phyloP scores from a whole-genome alignment of 192 early-diverging fungal genomes.

The Coemansia sp. region DNA sequence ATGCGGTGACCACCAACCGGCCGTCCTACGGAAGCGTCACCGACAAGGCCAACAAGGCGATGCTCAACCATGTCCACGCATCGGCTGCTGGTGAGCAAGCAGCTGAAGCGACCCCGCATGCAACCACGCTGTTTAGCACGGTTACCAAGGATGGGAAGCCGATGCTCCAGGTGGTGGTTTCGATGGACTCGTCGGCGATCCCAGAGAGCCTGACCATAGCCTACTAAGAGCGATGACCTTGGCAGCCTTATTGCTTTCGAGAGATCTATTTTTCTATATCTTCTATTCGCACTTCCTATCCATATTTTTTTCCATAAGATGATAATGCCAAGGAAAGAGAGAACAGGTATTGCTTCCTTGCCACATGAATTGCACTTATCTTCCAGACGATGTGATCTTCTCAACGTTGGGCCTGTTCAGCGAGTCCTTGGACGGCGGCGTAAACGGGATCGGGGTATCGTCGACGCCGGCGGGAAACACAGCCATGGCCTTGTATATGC shows the following conservation, averaged over 20 bases:
- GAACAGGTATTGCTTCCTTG: no score
- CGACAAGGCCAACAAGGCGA: constrained; percentile 12
- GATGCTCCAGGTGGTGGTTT: constrained; percentile 41
- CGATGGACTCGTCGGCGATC: constrained; percentile 17
- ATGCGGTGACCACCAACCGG: constrained; percentile 25
- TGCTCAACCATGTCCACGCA: constrained; percentile 10
- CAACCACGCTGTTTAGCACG: constrained; percentile 27
- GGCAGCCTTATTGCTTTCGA: background rate
- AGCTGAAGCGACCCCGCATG: background rate
- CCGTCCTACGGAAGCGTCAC: constrained; percentile 37
- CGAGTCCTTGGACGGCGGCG: constrained; percentile 13
- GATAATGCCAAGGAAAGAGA: no score
- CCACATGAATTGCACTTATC: no score
- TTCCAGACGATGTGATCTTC: constrained; percentile 2
- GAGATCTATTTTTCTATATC: background rate
- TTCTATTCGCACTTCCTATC: background rate
- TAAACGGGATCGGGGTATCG: constrained; percentile 34
- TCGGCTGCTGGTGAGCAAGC: background rate
- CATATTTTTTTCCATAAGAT: background rate
- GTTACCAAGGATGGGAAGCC: constrained; percentile 38
- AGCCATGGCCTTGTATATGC: constrained; percentile 81
- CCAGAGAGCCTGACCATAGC: constrained; percentile 30
- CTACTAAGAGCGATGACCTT: constrained; percentile 6
- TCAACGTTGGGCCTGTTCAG: constrained; percentile 28
- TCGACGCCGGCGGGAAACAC: constrained; percentile 41